These are phyloP conservation scores for Mycena sanguinolenta DNA, from an alignment of 768 basidiomycete genomes.

Conservation along the genomic window DNA sequence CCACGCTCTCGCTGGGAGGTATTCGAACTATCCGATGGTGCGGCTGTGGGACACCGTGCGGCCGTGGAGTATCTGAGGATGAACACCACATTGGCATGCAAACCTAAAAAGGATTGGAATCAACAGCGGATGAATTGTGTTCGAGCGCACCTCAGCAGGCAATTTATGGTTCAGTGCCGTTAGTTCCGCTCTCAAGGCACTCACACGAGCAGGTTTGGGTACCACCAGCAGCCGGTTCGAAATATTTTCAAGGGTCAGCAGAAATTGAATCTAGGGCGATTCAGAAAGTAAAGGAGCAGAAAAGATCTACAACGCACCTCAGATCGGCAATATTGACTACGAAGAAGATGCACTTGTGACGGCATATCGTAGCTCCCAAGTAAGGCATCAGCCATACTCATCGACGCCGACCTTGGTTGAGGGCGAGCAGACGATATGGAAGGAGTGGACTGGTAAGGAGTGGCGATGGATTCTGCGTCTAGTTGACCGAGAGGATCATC, in stretches of 20 bases:
- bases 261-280: constrained; percentile 78
- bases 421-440: constrained; percentile 67
- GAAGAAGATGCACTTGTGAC: constrained; percentile 79
- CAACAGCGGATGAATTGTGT: constrained; percentile 54
- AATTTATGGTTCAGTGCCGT: constrained; percentile 96
- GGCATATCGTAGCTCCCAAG: constrained; percentile 76
- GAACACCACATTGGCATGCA: constrained; percentile 92
- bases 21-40: constrained; percentile 98
- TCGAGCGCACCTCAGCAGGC: constrained; percentile 78
- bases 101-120: constrained; percentile 60
- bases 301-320: constrained; percentile 65
- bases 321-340: constrained; percentile 90
- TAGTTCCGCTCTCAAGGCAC: constrained; percentile 95
- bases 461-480: constrained; percentile 58
- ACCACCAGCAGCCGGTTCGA: constrained; percentile 92
- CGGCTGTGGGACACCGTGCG: constrained; percentile 62
- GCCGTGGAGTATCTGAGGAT: constrained; percentile 71
- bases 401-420: constrained; percentile 58
- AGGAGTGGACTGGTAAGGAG: constrained; percentile 80
- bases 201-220: constrained; percentile 93
- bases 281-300: constrained; percentile 24
- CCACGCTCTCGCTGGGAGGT: constrained; percentile 97
- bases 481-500: constrained; percentile 83
- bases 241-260: constrained; percentile 91
- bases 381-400: constrained; percentile 65